Evolutionary conservation across 768 basidiomycete species (phyloP), one percentile per base, ranked within the genome.

Genomic region (Suillus decipiens): DNA sequence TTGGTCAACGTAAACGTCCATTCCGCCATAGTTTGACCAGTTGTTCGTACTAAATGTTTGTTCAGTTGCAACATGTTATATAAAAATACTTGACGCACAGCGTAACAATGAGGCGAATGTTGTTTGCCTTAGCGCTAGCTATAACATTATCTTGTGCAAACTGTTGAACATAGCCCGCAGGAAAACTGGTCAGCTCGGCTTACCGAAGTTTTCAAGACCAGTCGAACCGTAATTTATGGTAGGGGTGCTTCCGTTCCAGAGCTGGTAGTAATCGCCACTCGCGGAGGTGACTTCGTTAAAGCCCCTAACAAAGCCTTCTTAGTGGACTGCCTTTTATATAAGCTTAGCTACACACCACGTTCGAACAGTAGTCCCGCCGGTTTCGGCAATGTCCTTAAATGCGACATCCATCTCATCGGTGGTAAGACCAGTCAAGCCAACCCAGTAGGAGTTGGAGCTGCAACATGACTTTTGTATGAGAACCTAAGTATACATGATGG

Each of bases 371-470:
- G 85, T 88, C 12, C 77, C 80, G 1, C 85, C 85, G 1, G 81
- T 71, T 0, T 66, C 73, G 3, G 81, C 84, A 34, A 88, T 84
- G 63, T 86, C 80, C 15, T 77, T 64, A 63, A 87, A 84, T 0
- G 85, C 77, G 47, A 76, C 65, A 70, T 84, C 77, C 78, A 86
- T 86, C 61, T 85, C 74, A 2, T 78, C 72, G 19, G 77, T 74
- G 63, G 76, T 81, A 55, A 77, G 77, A 11, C 80, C 81, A 65
- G 70, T 77, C 51, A 85, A 76, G 19, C 85, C 82, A 9, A 85
- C 79, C 86, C 85, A 87, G 72, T 87, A 86, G 1, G 84, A 80
- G 70, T 87, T 86, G 12, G 79, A 72, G 9, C 84, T 78, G 60
- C 55, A n/a, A 60, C 42, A 51, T 2, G 36, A 9, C 48, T 47